Base-by-base conservation (phyloP, 1,284 basidiomycete genomes). In the Sanghuangporus sanghuang region DNA sequence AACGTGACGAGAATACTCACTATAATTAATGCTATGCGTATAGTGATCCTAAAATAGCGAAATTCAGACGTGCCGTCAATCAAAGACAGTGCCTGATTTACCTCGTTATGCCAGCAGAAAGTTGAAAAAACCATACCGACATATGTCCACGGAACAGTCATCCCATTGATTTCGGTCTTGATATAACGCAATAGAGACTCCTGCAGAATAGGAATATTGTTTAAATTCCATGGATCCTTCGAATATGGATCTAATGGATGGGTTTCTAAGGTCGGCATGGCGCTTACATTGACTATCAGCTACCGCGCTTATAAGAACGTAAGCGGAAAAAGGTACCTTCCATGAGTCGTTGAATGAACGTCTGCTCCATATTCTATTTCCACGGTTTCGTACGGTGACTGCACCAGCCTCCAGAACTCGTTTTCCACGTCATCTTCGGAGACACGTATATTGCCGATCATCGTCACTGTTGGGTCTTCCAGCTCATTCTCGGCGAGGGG, bases 101-200 rank as follows among this genome's bases (percentile, higher is more conserved):
- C 90, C 85, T 99, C 97, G 74, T 99, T 99, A 77, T 99, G 97
- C 97, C 97, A 99, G 75, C 96, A 98, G 76, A 99, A 99, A 1
- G 97, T 96, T 9, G 96, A 98, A 75, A 99, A 98, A 53, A 96
- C 84, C 96, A 99, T 99, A 57, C 97, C 97, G 64, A 99, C 95
- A 75, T 99, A 99, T 61, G 96, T 97, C 97, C 97, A 99, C 6
- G 97, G 97, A 3, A 98, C 95, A 0, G 97, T 99, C 97, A 99
- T 99, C 18, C 97, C 97, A 61, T 95, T 98, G 64, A 99, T 98
- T 75, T 99, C 96, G 5, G 94, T 96, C 77, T 98, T 97, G 80
- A 99, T 98, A 77, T 92, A 99, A 21, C 90, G 85, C 55, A 94
- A 80, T 49, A 96, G 83, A 60, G 95, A 98, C 62, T 95, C 92